phyloP scores from a whole-genome alignment of 306 rosid species.

The Senna siamea region DNA sequence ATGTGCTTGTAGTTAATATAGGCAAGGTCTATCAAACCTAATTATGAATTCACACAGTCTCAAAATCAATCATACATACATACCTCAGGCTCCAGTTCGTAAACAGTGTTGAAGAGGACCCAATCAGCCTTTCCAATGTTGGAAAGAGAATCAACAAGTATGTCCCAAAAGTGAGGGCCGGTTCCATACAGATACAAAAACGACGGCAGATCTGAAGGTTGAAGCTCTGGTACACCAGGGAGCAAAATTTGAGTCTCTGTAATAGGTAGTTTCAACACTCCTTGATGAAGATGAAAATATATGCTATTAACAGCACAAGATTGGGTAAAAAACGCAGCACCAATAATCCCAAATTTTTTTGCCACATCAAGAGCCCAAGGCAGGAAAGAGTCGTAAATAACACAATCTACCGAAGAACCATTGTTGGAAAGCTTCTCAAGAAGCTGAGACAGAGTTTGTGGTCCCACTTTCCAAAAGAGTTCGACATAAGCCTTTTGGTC shows the following conservation, averaged over 20 bases:
- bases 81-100: constrained; percentile 41
- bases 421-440: constrained; percentile 1
- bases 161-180: neutral
- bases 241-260: neutral
- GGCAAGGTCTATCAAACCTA: no score
- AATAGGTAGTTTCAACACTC: constrained; percentile 25
- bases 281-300: constrained; percentile 21
- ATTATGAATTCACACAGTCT: no score
- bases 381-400: constrained; percentile 39
- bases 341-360: constrained; percentile 22
- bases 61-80: neutral
- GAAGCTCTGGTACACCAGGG: constrained; percentile 28
- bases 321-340: constrained; percentile 3
- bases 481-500: constrained; percentile 11
- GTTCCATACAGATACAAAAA: constrained; percentile 17
- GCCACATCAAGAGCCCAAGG: constrained; percentile 46
- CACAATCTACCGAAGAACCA: constrained; percentile 18
- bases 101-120: constrained; percentile 12
- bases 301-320: neutral
- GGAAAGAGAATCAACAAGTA: constrained; percentile 24
- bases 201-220: constrained; percentile 32
- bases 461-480: constrained; percentile 23
- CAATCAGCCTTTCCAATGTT: constrained; percentile 24
- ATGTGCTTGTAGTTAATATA: no score
- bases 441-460: constrained; percentile 11